Percentiles rank a stretch among this genome's conserved stretches.
Evolutionary conservation across 192 early-diverging fungal genomes (phyloP).

Genomic region (Coemansia sp.): DNA sequence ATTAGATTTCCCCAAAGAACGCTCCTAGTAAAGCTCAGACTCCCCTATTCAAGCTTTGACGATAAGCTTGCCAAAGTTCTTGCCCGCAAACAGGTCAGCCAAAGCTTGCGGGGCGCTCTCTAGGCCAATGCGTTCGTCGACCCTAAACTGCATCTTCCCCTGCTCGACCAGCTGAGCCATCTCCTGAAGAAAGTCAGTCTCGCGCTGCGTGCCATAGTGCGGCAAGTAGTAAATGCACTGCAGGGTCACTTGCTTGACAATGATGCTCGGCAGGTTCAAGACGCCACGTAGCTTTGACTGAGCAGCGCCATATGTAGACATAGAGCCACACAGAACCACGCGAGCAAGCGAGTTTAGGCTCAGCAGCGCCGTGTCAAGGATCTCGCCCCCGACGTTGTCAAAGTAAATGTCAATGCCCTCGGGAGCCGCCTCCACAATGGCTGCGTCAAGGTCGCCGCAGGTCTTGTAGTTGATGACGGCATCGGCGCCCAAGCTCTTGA

Average conservation of each 20-base stretch:
- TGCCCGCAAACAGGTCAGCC: constrained; percentile 59
- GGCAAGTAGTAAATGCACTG: constrained; percentile 67
- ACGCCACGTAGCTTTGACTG: constrained; percentile 53
- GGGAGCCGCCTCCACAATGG: constrained; percentile 64
- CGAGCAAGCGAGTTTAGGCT: constrained; percentile 65
- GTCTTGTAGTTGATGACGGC: constrained; percentile 94
- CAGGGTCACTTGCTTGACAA: constrained; percentile 59
- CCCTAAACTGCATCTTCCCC: constrained; percentile 61
- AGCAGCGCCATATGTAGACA: constrained; percentile 63
- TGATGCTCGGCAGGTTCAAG: constrained; percentile 58
- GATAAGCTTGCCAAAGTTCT: constrained; percentile 68
- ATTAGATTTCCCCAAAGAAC: too few relatives aligned
- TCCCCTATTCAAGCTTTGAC: constrained; percentile 44
- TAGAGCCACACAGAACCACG: constrained; percentile 72
- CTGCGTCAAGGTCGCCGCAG: constrained; percentile 39
- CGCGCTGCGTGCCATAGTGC: constrained; percentile 47
- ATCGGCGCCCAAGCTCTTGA: constrained; percentile 73
- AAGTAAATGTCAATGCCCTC: constrained; percentile 87
- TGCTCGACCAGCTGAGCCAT: constrained; percentile 56
- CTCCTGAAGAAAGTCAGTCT: constrained; percentile 57
- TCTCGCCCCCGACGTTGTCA: constrained; percentile 81
- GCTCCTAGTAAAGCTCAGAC: neutral
- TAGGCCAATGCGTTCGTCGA: constrained; percentile 62
- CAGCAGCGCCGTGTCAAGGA: constrained; percentile 68
- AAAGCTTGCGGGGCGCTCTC: constrained; percentile 65